These are phyloP conservation scores for Ilyonectria destructans DNA, from an alignment of 2,329 filamentous ascomycete genomes.

Conservation along the genomic window DNA sequence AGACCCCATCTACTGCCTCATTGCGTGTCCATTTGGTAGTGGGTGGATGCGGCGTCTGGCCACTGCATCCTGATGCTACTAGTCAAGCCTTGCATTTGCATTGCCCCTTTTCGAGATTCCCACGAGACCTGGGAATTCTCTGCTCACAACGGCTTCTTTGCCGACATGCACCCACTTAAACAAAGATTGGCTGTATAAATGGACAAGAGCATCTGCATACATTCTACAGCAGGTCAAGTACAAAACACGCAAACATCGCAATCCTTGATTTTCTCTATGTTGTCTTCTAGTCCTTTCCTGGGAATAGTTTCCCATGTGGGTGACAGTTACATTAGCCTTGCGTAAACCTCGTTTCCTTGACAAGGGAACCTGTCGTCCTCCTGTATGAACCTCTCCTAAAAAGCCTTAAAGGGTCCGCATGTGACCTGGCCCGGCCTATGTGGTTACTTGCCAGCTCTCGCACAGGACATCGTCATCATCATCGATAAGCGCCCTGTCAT, in stretches of 20 bases:
- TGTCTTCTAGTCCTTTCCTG: constrained; percentile 38
- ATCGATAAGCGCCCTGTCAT: constrained; percentile 39
- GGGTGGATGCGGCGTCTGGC: constrained; percentile 17
- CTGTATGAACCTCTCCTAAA: constrained; percentile 31
- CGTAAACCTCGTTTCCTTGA: constrained; percentile 38
- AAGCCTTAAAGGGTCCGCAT: constrained; percentile 29
- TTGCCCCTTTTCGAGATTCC: not conserved
- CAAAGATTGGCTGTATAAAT: not conserved
- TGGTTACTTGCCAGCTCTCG: constrained; percentile 42
- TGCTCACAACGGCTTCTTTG: not conserved
- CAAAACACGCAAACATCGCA: constrained; percentile 24
- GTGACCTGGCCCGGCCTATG: constrained; percentile 33
- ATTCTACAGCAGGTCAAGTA: not conserved
- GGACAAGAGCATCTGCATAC: not conserved
- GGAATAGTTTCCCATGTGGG: constrained; percentile 29
- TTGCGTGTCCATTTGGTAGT: constrained; percentile 27
- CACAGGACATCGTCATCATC: constrained; percentile 46
- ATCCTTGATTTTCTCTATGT: constrained; percentile 44
- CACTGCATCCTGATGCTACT: constrained; percentile 10
- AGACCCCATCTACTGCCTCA: constrained; percentile 1
- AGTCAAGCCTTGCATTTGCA: constrained; percentile 14
- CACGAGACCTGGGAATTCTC: not conserved
- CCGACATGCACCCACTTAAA: not conserved
- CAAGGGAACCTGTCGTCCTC: constrained; percentile 26
- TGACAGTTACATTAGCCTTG: constrained; percentile 35